Evolutionary conservation across 306 rosid species (phyloP).

Genomic region (Pterocarpus macrocarpus): DNA sequence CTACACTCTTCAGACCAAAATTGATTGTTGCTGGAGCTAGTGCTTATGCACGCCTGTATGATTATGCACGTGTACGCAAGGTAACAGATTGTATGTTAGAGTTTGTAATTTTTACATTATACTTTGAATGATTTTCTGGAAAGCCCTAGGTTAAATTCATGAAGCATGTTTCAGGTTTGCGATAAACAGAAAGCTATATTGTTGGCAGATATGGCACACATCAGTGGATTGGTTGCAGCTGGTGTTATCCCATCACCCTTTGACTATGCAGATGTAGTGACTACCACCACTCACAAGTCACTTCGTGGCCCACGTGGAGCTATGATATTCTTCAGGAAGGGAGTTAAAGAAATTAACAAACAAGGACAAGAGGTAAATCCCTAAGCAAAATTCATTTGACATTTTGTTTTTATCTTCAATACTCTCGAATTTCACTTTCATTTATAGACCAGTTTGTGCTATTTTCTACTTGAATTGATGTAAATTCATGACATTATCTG

Average conservation of each 20-base stretch:
- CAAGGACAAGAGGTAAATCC: conserved; percentile 74
- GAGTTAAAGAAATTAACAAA: conserved; percentile 77
- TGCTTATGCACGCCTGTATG: conserved; percentile 90
- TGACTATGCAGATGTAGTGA: conserved; percentile 88
- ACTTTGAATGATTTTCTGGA: conserved; percentile 12
- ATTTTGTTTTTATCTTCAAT: conserved; percentile 6
- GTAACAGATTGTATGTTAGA: conserved; percentile 24
- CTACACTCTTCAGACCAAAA: conserved; percentile 83
- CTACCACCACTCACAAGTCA: conserved; percentile 93
- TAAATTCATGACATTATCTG: conserved; percentile 19
- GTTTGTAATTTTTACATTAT: background rate
- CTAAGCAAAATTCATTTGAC: background rate
- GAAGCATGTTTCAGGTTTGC: conserved; percentile 40
- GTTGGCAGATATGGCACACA: conserved; percentile 96
- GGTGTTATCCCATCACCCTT: conserved; percentile 90
- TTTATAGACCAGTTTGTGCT: background rate
- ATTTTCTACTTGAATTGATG: background rate
- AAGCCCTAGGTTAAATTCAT: background rate
- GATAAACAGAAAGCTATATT: conserved; percentile 74
- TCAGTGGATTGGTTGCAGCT: conserved; percentile 92
- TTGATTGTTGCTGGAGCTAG: conserved; percentile 92
- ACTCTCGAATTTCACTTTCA: conserved; percentile 5
- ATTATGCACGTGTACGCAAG: conserved; percentile 65
- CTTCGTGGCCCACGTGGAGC: conserved; percentile 98
- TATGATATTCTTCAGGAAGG: conserved; percentile 79